Percentiles rank a stretch among this genome's conserved stretches.
Conservation (phyloP, 495 filamentous ascomycete genomes). For the Neurospora sp. region DNA sequence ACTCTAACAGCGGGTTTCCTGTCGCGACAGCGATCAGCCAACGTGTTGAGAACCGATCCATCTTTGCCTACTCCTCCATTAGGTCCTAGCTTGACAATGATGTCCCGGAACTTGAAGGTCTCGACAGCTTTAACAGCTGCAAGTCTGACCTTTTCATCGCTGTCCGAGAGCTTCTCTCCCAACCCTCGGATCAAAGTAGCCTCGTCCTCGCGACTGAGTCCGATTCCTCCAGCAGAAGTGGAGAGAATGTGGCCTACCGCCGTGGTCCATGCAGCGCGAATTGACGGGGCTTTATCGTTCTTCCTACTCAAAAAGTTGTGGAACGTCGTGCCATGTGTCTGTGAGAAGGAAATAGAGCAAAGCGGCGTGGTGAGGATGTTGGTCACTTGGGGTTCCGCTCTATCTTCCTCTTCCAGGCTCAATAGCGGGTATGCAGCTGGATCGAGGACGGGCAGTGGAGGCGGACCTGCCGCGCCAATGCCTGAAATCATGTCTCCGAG, state of each 20-base stretch:
- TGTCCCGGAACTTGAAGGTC: conserved; percentile 62
- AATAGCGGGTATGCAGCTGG: conserved; percentile 71
- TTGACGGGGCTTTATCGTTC: conserved; percentile 70
- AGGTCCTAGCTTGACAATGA: conserved; percentile 69
- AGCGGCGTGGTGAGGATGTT: conserved; percentile 66
- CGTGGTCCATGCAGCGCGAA: conserved; percentile 77
- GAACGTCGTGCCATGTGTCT: conserved; percentile 67
- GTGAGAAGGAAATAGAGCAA: conserved; percentile 74
- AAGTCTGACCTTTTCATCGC: conserved; percentile 82
- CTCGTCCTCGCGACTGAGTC: conserved; percentile 69
- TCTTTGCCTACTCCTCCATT: conserved; percentile 59
- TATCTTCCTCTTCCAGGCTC: conserved; percentile 49
- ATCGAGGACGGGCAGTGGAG: conserved; percentile 60
- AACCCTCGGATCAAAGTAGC: conserved; percentile 59
- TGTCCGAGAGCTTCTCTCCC: conserved; percentile 71
- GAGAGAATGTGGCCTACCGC: conserved; percentile 68
- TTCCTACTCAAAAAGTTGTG: conserved; percentile 70
- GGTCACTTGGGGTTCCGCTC: conserved; percentile 30
- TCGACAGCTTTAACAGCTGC: conserved; percentile 76
- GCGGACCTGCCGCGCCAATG: conserved; percentile 80
- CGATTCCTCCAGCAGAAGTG: conserved; percentile 80
- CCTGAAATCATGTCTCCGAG: conserved; percentile 89
- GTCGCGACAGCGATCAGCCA: conserved; percentile 85
- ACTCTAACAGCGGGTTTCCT: conserved; percentile 69
- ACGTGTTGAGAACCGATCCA: conserved; percentile 61